Evolutionary conservation across 164 flowering plant species (phyloP), one percentile per base, ranked within the genome.

Genomic region (Chimonanthus salicifolius): DNA sequence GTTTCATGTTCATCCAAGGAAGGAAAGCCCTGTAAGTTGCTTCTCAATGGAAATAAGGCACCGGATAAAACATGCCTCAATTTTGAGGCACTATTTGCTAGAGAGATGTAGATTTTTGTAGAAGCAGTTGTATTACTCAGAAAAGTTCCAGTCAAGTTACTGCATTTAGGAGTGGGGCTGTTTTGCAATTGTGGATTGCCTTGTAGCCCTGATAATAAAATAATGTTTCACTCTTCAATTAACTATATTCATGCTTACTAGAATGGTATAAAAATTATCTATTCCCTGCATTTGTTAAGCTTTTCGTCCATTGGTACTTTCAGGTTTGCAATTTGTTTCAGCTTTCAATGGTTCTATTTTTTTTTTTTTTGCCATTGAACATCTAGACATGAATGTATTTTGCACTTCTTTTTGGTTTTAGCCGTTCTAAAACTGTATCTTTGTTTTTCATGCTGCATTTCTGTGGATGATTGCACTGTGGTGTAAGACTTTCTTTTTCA

Each of bases 21-120:
- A 33, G 33, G 33, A 33, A 33, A 33, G 33, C 33, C 33, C 33
- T 6, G 67, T 50, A 54, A 6, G 3, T 10, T 3, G 10, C 43
- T 58, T 67, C 43, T 67, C 45, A 49, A 60, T 43, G 54, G 58
- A 72, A 75, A 72, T 79, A 69, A 75, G 73, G 58, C 58, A 54
- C n/a, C 64, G 47, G 48, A 47, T 69, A 43, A 72, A 18, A 49
- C 67, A 62, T 33, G 47, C 71, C 64, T 49, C 46, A 43, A 18
- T 49, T 65, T 43, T 7, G 6, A 65, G 48, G 68, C 45, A 65
- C 5, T 7, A 33, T 11, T 13, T 8, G 48, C 68, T 43, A 65
- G 68, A 65, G 11, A 44, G 6, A 8, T 75, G 68, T 43, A 65
- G 44, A 43, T 43, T 43, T 65, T 65, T 49, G 71, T 45, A 15